Evolutionary conservation across 106 monocot species (phyloP).

Genomic region (Allium fistulosum): DNA sequence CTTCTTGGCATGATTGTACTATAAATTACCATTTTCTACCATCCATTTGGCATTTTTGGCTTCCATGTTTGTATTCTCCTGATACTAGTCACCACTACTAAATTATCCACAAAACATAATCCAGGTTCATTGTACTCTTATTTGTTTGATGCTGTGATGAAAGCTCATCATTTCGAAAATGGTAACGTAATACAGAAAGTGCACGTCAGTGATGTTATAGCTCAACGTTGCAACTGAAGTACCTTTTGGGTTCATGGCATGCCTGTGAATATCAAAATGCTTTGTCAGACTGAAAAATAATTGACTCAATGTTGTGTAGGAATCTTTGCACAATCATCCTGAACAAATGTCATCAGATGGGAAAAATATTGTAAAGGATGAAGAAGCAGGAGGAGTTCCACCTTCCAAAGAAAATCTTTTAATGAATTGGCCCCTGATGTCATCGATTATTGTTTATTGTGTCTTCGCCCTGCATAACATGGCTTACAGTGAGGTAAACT

Average conservation of each 20-base stretch:
- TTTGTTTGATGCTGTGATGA: too few species aligned
- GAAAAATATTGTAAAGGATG: conserved; percentile 11
- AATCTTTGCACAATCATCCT: conserved; percentile 37
- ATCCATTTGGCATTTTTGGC: background rate
- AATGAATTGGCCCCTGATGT: conserved; percentile 68
- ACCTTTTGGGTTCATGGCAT: background rate
- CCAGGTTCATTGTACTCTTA: too few species aligned
- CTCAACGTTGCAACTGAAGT: background rate
- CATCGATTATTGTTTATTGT: conserved; percentile 55
- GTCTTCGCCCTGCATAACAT: conserved; percentile 68
- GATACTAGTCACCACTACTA: background rate
- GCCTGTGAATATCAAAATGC: background rate
- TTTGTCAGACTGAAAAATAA: background rate
- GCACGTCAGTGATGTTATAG: too few species aligned
- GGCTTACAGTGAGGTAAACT: conserved; percentile 66
- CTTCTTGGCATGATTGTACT: background rate
- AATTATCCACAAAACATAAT: background rate
- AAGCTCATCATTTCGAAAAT: too few species aligned
- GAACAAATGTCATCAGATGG: conserved; percentile 10
- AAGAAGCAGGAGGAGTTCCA: background rate
- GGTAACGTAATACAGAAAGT: too few species aligned
- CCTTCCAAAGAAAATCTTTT: conserved; percentile 28
- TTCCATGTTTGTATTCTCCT: background rate
- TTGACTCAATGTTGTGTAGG: conserved; percentile 13
- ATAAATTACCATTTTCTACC: background rate